phyloP scores from a whole-genome alignment of 441 rosid species.

The Rhodomyrtus psidioides region DNA sequence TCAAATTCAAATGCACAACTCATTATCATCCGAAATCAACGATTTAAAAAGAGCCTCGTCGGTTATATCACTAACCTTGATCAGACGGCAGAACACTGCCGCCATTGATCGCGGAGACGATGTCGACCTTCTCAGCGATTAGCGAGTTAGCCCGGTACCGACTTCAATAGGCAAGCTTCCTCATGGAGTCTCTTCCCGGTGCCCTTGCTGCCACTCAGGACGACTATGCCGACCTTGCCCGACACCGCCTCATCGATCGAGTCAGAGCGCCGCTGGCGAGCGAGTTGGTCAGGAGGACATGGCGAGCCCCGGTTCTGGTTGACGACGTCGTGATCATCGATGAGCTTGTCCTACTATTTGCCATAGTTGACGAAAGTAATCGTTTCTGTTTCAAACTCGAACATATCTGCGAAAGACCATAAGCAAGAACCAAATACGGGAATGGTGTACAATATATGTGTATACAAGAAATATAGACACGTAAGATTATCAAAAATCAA shows the following conservation, averaged over 20 bases:
- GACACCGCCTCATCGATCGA: conserved; percentile 64
- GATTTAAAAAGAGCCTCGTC: neutral
- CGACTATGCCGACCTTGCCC: conserved; percentile 59
- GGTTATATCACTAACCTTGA: conserved; percentile 46
- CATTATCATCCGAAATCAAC: neutral
- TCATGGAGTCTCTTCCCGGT: conserved; percentile 60
- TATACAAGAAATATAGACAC: too few relatives aligned
- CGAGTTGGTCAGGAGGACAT: conserved; percentile 13
- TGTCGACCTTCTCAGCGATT: conserved; percentile 75
- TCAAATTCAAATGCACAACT: neutral
- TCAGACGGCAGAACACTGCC: conserved; percentile 86
- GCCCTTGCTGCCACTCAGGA: conserved; percentile 53
- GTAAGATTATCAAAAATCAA: too few relatives aligned
- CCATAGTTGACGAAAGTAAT: too few relatives aligned
- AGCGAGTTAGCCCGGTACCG: conserved; percentile 68
- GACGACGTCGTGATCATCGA: too few relatives aligned
- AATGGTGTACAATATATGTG: too few relatives aligned
- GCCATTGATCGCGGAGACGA: conserved; percentile 79
- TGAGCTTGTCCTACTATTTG: too few relatives aligned
- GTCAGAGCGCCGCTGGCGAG: conserved; percentile 29
- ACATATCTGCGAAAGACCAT: too few relatives aligned
- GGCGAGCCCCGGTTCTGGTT: neutral
- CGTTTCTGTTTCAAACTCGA: too few relatives aligned
- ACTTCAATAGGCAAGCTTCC: conserved; percentile 76
- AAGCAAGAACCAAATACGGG: too few relatives aligned